Conservation (phyloP, 2,329 filamentous ascomycete species). For the Bertia moriformis region DNA sequence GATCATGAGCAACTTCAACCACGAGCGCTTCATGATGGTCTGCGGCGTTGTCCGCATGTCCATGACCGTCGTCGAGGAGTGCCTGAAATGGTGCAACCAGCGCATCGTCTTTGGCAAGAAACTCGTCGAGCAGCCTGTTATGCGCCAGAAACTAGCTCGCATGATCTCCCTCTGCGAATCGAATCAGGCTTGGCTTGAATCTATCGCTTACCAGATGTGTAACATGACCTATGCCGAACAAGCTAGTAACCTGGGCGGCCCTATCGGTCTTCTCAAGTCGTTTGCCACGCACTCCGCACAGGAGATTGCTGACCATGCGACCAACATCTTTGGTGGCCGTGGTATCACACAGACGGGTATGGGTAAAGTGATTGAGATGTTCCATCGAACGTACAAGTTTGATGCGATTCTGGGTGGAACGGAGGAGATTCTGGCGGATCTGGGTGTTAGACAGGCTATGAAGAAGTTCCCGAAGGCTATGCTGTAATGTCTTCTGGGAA, state of each 20-base stretch:
- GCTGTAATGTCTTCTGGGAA: slow-evolving; percentile 38
- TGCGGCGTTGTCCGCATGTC: slow-evolving; percentile 49
- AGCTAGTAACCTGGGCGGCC: slow-evolving; percentile 60
- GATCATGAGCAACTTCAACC: slow-evolving; percentile 78
- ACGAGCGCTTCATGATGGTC: slow-evolving; percentile 68
- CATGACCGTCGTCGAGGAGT: slow-evolving; percentile 65
- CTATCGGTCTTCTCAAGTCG: slow-evolving; percentile 72
- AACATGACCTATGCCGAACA: slow-evolving; percentile 70
- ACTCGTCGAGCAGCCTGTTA: slow-evolving; percentile 69
- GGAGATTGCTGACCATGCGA: slow-evolving; percentile 69
- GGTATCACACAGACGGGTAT: slow-evolving; percentile 70
- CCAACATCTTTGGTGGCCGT: slow-evolving; percentile 75
- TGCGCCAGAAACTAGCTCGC: slow-evolving; percentile 70
- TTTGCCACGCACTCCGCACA: slow-evolving; percentile 63
- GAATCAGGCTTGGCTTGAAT: slow-evolving; percentile 76
- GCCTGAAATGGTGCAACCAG: slow-evolving; percentile 78
- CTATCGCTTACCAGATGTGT: slow-evolving; percentile 76
- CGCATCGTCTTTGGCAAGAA: slow-evolving; percentile 72
- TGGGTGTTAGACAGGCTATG: slow-evolving; percentile 73
- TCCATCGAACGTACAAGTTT: slow-evolving; percentile 73
- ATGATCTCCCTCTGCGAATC: slow-evolving; percentile 74
- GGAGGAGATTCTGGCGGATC: slow-evolving; percentile 68
- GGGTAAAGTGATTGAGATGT: slow-evolving; percentile 71
- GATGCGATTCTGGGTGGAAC: slow-evolving; percentile 66
- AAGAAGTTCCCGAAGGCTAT: slow-evolving; percentile 74